Conservation (phyloP, 345 rosid genomes). For the Gossypium longicalyx region DNA sequence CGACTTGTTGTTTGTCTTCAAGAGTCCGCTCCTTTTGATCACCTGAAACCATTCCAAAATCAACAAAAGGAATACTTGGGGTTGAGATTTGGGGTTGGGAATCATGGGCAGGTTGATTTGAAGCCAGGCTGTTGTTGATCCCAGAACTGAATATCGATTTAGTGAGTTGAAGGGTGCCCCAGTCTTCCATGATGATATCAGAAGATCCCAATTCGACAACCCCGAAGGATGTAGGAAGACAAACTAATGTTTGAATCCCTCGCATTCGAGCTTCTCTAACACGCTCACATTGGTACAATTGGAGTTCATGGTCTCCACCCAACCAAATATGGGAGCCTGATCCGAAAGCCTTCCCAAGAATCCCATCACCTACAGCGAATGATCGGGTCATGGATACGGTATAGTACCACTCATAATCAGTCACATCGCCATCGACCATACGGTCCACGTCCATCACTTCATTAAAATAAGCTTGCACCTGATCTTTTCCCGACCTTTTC, state of each 20-base stretch:
- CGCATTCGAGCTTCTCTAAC: slow-evolving; percentile 42
- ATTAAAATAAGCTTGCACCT: slow-evolving; percentile 21
- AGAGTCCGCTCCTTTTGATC: slow-evolving; percentile 13
- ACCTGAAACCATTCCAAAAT: slow-evolving; percentile 20
- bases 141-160: slow-evolving; percentile 34
- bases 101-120: slow-evolving; percentile 13
- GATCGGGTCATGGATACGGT: slow-evolving; percentile 33
- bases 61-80: slow-evolving; percentile 18
- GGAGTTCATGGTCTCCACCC: slow-evolving; percentile 28
- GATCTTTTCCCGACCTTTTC: slow-evolving; percentile 9
- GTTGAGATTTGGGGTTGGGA: slow-evolving; percentile 6
- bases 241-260: slow-evolving; percentile 45
- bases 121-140: neutral
- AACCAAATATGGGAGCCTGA: slow-evolving; percentile 40
- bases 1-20: slow-evolving; percentile 4
- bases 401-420: slow-evolving; percentile 42
- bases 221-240: slow-evolving; percentile 39
- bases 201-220: slow-evolving; percentile 58
- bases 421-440: slow-evolving; percentile 22
- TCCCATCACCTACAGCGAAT: slow-evolving; percentile 29
- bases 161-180: slow-evolving; percentile 32
- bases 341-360: slow-evolving; percentile 33
- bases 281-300: slow-evolving; percentile 38
- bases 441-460: slow-evolving; percentile 29
- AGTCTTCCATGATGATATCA: slow-evolving; percentile 31